Evolutionary conservation across 306 rosid genomes (phyloP).

Genomic region (Fragaria vesca): DNA sequence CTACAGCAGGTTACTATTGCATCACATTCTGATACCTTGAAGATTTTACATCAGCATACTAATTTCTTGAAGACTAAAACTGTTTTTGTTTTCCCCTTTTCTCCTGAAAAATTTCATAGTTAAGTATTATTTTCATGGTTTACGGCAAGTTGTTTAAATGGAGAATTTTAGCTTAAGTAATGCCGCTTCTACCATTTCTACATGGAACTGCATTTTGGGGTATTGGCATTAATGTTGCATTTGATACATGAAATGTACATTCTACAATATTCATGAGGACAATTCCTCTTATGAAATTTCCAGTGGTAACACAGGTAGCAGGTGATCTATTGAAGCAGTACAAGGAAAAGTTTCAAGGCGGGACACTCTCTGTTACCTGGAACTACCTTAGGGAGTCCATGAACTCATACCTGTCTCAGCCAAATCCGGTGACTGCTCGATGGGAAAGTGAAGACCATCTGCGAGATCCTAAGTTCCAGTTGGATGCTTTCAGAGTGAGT

Average conservation of each 20-base stretch:
- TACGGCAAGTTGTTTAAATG: not conserved
- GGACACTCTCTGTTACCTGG: conserved; percentile 89
- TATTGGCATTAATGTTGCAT: not conserved
- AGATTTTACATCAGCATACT: not conserved
- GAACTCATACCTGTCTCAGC: conserved; percentile 89
- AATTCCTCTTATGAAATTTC: conserved; percentile 18
- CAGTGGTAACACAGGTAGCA: conserved; percentile 61
- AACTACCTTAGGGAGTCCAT: conserved; percentile 86
- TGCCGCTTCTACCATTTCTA: not conserved
- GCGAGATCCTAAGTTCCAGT: conserved; percentile 87
- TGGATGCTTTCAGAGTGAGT: conserved; percentile 98
- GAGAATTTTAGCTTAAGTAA: not conserved
- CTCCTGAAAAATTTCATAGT: not conserved
- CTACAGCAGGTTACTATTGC: conserved; percentile 74
- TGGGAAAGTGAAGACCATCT: conserved; percentile 91
- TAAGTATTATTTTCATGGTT: not conserved
- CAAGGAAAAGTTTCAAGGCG: conserved; percentile 80
- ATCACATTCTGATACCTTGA: conserved; percentile 12
- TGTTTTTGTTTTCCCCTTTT: not conserved
- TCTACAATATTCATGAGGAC: not conserved
- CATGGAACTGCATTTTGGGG: not conserved
- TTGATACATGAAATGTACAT: not conserved
- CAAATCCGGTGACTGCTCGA: conserved; percentile 88
- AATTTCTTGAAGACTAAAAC: not conserved
- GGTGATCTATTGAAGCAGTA: conserved; percentile 85